phyloP scores from a whole-genome alignment of 306 rosid genomes.

The Ammopiptanthus mongolicus region DNA sequence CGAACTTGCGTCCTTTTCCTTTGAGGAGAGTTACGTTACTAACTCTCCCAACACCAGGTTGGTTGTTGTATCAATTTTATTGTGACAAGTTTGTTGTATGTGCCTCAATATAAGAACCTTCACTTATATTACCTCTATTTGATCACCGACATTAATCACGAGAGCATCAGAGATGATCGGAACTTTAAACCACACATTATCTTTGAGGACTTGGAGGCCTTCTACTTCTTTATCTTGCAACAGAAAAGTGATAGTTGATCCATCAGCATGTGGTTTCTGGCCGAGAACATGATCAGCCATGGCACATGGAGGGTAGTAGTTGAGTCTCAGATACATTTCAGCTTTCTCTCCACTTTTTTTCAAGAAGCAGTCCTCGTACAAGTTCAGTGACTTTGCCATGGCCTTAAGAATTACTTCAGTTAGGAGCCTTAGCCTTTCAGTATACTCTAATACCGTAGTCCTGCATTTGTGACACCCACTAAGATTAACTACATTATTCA shows the following conservation, averaged over 20 bases:
- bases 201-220: conserved; percentile 77
- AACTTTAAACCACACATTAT: conserved; percentile 57
- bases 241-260: conserved; percentile 52
- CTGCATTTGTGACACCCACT: conserved; percentile 31
- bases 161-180: conserved; percentile 62
- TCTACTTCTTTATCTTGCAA: conserved; percentile 68
- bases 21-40: too few relatives aligned
- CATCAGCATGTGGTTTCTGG: conserved; percentile 67
- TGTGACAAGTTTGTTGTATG: background rate
- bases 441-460: conserved; percentile 41
- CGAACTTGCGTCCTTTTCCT: too few relatives aligned
- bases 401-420: conserved; percentile 54
- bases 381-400: conserved; percentile 62
- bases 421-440: conserved; percentile 30
- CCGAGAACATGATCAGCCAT: conserved; percentile 68
- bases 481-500: background rate
- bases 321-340: conserved; percentile 45
- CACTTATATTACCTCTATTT: conserved; percentile 54
- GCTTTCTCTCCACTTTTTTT: conserved; percentile 42
- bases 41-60: too few relatives aligned
- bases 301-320: conserved; percentile 67
- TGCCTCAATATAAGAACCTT: background rate
- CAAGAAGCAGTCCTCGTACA: conserved; percentile 57
- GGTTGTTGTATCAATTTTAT: background rate
- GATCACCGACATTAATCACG: conserved; percentile 77